Percentiles rank a stretch among this genome's conserved stretches.
Evolutionary conservation across 306 rosid genomes (phyloP).

Genomic region (Carpinus viminea): DNA sequence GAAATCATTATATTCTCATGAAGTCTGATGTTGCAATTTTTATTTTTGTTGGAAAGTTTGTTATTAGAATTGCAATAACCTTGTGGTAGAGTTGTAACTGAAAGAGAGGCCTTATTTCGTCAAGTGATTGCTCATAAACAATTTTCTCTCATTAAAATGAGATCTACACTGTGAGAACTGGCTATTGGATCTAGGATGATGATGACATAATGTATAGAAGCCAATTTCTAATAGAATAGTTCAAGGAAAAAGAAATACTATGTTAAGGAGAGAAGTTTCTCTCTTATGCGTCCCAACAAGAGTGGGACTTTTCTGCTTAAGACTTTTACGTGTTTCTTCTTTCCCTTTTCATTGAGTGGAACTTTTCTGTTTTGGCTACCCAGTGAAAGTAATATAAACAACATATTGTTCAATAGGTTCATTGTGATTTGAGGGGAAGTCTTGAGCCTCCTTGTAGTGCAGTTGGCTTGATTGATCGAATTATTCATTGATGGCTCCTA

Average conservation of each 20-base stretch:
- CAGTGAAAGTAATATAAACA: conserved; percentile 23
- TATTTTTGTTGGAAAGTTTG: background rate
- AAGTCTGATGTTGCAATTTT: background rate
- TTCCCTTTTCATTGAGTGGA: background rate
- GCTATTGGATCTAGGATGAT: background rate
- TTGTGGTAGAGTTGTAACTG: background rate
- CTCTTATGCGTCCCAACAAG: background rate
- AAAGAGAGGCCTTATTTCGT: background rate
- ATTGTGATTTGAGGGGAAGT: conserved; percentile 70
- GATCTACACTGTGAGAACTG: background rate
- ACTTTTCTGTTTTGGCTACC: background rate
- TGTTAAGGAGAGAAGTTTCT: background rate
- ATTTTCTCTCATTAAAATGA: background rate
- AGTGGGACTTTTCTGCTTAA: background rate
- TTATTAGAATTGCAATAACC: background rate
- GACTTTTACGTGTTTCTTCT: background rate
- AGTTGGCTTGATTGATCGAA: conserved; percentile 65
- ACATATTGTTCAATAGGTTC: conserved; percentile 45
- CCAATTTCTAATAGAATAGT: background rate
- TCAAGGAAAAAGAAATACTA: background rate
- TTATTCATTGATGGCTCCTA: conserved; percentile 75
- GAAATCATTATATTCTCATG: background rate
- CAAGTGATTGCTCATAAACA: background rate
- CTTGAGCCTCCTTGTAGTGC: conserved; percentile 83
- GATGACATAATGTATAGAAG: background rate